Conservation (phyloP, 1,284 basidiomycete genomes). For the Erythrobasidium hasegawianum region DNA sequence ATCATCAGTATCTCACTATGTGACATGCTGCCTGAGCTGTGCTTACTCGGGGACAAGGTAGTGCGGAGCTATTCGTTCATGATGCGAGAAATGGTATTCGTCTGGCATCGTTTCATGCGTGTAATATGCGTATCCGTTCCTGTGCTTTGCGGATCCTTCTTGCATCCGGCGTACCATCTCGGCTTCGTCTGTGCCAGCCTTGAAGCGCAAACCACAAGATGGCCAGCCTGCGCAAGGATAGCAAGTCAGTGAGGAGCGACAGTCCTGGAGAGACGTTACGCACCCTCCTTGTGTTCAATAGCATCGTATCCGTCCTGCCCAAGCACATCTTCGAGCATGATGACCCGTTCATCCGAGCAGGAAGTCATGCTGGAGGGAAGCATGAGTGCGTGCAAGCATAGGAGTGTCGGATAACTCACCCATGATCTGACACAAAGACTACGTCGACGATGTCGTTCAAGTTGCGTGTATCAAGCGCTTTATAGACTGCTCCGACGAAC, state of each 20-base stretch:
- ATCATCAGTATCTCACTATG: neutral
- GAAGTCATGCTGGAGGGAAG: conserved; percentile 53
- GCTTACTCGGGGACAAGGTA: conserved; percentile 66
- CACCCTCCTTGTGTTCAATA: conserved; percentile 63
- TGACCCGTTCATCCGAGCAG: conserved; percentile 67
- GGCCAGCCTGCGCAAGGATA: conserved; percentile 63
- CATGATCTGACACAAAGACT: conserved; percentile 87
- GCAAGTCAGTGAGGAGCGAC: no score
- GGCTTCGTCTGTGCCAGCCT: conserved; percentile 56
- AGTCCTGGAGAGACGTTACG: conserved; percentile 46
- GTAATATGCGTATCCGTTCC: conserved; percentile 68
- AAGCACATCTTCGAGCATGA: conserved; percentile 81
- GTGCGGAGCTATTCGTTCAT: conserved; percentile 72
- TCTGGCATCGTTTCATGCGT: conserved; percentile 74
- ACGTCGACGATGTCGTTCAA: conserved; percentile 78
- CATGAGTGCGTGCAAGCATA: neutral
- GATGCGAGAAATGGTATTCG: conserved; percentile 68
- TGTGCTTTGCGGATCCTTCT: conserved; percentile 55
- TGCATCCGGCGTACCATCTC: conserved; percentile 59
- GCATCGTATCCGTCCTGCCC: conserved; percentile 60
- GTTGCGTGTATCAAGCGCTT: conserved; percentile 64
- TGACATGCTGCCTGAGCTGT: neutral
- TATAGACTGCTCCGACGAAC: conserved; percentile 67
- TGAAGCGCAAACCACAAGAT: conserved; percentile 73
- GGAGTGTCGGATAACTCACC: conserved; percentile 51